Conservation (phyloP, 2,329 filamentous ascomycete genomes). For the Neonectria sp. region DNA sequence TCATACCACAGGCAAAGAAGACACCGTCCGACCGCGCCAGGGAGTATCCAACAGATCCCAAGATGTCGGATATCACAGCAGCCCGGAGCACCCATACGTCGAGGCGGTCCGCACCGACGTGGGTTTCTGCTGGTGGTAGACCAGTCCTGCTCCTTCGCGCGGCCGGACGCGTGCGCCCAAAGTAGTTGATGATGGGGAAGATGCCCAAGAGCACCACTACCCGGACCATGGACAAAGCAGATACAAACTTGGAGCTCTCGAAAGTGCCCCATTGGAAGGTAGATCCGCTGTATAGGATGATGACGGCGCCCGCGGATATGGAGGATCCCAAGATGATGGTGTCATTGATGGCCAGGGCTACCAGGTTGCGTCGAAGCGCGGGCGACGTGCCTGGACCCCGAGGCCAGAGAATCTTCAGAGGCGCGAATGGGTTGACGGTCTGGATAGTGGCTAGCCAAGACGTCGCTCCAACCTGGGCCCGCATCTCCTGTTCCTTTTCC, state of each 20-base stretch:
- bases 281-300: conserved; percentile 86
- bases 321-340: conserved; percentile 85
- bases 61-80: conserved; percentile 81
- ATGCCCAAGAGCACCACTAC: conserved; percentile 82
- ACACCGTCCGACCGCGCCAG: conserved; percentile 72
- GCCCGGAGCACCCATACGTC: conserved; percentile 84
- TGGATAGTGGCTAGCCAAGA: conserved; percentile 54
- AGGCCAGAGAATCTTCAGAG: conserved; percentile 84
- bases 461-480: conserved; percentile 36
- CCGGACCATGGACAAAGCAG: conserved; percentile 82
- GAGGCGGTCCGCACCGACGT: conserved; percentile 80
- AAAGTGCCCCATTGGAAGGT: conserved; percentile 87
- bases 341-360: conserved; percentile 85
- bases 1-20: conserved; percentile 80
- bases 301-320: conserved; percentile 85
- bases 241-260: conserved; percentile 86
- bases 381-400: conserved; percentile 72
- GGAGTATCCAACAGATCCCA: conserved; percentile 84
- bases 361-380: conserved; percentile 82
- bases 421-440: conserved; percentile 78
- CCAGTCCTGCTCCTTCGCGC: conserved; percentile 57
- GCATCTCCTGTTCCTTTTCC: conserved; percentile 60
- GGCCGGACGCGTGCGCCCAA: conserved; percentile 74
- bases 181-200: conserved; percentile 82
- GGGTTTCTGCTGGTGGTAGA: conserved; percentile 60